Conservation (phyloP, 148 eudicot genomes). For the Camellia granthamiana region DNA sequence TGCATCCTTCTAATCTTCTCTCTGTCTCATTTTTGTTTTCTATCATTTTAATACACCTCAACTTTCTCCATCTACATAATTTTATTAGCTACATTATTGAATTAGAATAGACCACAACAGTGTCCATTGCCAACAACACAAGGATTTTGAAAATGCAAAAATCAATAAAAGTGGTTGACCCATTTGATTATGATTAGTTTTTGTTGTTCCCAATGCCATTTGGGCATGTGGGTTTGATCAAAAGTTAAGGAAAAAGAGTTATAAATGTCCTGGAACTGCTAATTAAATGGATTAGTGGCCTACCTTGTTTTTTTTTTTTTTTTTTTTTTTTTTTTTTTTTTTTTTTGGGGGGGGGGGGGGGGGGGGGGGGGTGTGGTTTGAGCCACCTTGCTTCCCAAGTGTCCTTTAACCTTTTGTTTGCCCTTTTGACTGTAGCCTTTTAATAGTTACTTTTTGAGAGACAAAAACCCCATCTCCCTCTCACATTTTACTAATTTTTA, state of each 20-base stretch:
- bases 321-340: too few species aligned
- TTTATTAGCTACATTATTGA: constrained; percentile 3
- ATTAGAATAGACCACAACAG: constrained; percentile 12
- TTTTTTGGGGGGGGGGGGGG: constrained; percentile 17
- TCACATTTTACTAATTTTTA: neutral
- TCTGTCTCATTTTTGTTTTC: neutral
- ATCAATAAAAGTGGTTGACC: constrained; percentile 37
- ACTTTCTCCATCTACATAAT: neutral
- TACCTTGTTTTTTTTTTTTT: constrained; percentile 16
- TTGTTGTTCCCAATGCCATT: constrained; percentile 66
- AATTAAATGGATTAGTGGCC: constrained; percentile 34
- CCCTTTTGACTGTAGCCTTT: constrained; percentile 60
- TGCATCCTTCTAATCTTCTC: neutral
- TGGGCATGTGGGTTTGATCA: constrained; percentile 55
- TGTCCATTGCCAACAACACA: neutral
- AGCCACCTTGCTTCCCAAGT: constrained; percentile 25
- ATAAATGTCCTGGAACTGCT: constrained; percentile 29
- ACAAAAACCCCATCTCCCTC: constrained; percentile 31
- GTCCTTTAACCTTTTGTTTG: constrained; percentile 25
- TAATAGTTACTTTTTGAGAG: constrained; percentile 37
- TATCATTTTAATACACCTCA: neutral
- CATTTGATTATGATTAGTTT: constrained; percentile 43
- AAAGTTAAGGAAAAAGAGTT: constrained; percentile 21
- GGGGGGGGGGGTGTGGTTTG: constrained; percentile 14
- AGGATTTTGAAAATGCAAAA: constrained; percentile 28